Base-by-base conservation (phyloP, 805 yeast species). In the Vanderwaltozyma verrucispora region DNA sequence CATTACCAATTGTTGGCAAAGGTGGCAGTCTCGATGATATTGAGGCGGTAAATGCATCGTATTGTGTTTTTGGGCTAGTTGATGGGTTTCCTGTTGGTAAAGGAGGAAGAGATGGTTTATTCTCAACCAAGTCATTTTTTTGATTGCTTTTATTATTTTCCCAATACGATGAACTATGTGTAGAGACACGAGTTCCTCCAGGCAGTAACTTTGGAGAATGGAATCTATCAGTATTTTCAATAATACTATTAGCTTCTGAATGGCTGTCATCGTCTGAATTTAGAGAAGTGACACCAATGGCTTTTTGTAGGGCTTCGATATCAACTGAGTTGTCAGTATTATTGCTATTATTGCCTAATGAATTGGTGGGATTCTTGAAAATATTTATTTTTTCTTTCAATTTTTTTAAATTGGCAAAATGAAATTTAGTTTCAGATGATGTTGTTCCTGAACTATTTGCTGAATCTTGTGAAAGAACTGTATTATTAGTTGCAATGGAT, bases 261-360 rank as follows among this genome's bases (percentile, higher is more conserved):
- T 39, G 39, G 13, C 36, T 41, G n/a, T 48, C 49, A 21, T 42
- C 49, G 13, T 43, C 48, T 19, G 41, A 41, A 23, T 40, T 33
- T 12, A 42, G 17, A 4, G 54, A 43, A 0, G 48, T 39, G 7
- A 56, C 56, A 21, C 63, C 64, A 29, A 60, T 59, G 2, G 61
- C 63, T 32, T 59, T 58, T 40, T 60, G 62, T n/a, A 60, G 40
- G 5, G 60, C 63, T 33, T 51, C 55, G 17, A 60, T 53, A 40
- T 60, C 62, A 10, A 60, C 59, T 4, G 49, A 44, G 9, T 39
- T 37, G 13, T 45, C 49, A 12, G 15, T 24, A 38, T 31, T 35
- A 21, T 40, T 43, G 8, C 24, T 37, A 8, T 43, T 41, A 17
- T 27, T 30, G 26, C 37, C 37, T 2, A 36, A 41, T 6, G 53